phyloP scores from a whole-genome alignment of 2,329 filamentous ascomycete genomes.

The Fusarium sororula region DNA sequence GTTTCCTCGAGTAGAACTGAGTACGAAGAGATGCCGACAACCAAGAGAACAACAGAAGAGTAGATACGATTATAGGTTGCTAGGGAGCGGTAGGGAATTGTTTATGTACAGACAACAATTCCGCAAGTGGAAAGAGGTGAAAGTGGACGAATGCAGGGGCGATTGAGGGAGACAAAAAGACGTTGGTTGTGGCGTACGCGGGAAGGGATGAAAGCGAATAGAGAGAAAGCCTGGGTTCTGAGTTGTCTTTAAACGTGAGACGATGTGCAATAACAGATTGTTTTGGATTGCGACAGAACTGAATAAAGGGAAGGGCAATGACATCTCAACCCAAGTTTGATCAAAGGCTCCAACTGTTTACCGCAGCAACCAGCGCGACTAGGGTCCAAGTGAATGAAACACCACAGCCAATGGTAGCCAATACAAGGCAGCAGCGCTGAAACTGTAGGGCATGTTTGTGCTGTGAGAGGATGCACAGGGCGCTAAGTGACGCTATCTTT shows the following conservation, averaged over 20 bases:
- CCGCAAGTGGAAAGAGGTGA: conserved; percentile 38
- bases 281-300: conserved; percentile 27
- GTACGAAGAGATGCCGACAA: conserved; percentile 4
- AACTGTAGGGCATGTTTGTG: conserved; percentile 28
- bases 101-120: conserved; percentile 29
- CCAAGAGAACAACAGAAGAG: conserved; percentile 12
- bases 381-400: conserved; percentile 7
- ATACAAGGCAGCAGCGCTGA: conserved; percentile 25
- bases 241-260: conserved; percentile 10
- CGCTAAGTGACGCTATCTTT: conserved; percentile 18
- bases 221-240: conserved; percentile 1
- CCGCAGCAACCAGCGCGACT: conserved; percentile 45
- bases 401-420: conserved; percentile 33
- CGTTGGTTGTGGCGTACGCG: conserved; percentile 12
- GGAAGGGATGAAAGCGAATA: not conserved
- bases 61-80: not conserved
- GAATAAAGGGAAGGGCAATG: conserved; percentile 6
- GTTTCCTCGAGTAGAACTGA: not conserved
- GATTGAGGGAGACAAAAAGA: conserved; percentile 10
- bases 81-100: conserved; percentile 6
- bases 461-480: conserved; percentile 18
- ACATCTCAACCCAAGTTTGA: conserved; percentile 19
- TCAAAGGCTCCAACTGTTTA: conserved; percentile 41
- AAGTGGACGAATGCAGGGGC: conserved; percentile 21
- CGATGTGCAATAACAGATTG: conserved; percentile 3